Evolutionary conservation across 2,329 filamentous ascomycete species (phyloP).

Genomic region (Arthrobotrys conoides): DNA sequence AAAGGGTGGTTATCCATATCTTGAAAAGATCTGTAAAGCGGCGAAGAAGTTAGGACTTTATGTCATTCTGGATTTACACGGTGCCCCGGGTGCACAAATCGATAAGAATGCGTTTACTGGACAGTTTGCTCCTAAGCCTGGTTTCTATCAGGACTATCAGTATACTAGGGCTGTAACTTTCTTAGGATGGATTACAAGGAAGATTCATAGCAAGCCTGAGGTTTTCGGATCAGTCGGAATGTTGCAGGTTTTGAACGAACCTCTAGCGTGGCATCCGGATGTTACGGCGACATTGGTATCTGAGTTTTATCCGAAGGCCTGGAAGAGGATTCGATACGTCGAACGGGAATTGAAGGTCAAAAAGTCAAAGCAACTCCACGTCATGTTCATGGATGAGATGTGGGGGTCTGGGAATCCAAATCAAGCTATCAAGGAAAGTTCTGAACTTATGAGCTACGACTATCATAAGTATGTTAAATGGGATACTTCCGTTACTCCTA

Average conservation of each 20-base stretch:
- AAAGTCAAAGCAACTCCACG: slow-evolving; percentile 70
- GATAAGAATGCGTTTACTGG: slow-evolving; percentile 53
- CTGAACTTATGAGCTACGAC: slow-evolving; percentile 71
- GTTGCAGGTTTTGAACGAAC: slow-evolving; percentile 62
- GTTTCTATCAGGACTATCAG: slow-evolving; percentile 74
- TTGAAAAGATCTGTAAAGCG: slow-evolving; percentile 70
- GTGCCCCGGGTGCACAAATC: slow-evolving; percentile 62
- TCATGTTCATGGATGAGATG: slow-evolving; percentile 71
- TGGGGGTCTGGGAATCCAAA: slow-evolving; percentile 74
- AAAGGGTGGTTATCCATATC: slow-evolving; percentile 69
- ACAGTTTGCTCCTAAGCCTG: slow-evolving; percentile 66
- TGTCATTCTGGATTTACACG: slow-evolving; percentile 72
- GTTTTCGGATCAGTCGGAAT: slow-evolving; percentile 61
- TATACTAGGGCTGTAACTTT: slow-evolving; percentile 70
- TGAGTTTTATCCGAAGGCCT: slow-evolving; percentile 70
- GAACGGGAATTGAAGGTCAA: slow-evolving; percentile 69
- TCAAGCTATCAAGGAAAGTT: slow-evolving; percentile 66
- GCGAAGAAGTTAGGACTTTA: slow-evolving; percentile 71
- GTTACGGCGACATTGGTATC: slow-evolving; percentile 66
- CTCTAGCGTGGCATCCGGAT: slow-evolving; percentile 41
- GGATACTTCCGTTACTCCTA: slow-evolving; percentile 68
- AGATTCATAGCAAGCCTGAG: slow-evolving; percentile 59
- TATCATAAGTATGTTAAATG: slow-evolving; percentile 72
- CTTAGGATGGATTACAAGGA: slow-evolving; percentile 49
- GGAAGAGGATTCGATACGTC: slow-evolving; percentile 69